phyloP scores from a whole-genome alignment of 805 yeast species.

The Starmerella vaccinii region DNA sequence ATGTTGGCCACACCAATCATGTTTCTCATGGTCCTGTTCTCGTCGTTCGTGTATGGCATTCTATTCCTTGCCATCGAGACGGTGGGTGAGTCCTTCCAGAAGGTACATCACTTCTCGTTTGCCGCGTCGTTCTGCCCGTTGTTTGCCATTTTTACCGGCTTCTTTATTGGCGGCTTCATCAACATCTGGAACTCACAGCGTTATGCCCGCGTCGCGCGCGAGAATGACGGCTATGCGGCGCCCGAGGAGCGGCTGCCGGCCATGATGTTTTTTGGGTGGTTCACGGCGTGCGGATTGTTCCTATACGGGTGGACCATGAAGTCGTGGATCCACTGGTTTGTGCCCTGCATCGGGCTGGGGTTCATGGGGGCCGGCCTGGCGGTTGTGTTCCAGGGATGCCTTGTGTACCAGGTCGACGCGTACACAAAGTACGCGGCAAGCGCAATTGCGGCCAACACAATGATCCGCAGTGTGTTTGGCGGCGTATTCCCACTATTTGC shows the following conservation, averaged over 20 bases:
- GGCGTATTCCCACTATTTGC: constrained; percentile 60
- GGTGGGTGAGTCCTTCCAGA: constrained; percentile 32
- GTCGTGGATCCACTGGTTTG: constrained; percentile 40
- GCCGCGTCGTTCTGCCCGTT: constrained; percentile 30
- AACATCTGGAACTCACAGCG: constrained; percentile 27
- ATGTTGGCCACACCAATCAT: constrained; percentile 49
- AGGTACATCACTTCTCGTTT: constrained; percentile 29
- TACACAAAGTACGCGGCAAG: constrained; percentile 51
- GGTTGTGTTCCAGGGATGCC: constrained; percentile 49
- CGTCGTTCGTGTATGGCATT: constrained; percentile 38
- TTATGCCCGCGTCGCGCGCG: constrained; percentile 26
- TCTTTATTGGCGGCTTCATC: constrained; percentile 27
- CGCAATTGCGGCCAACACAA: constrained; percentile 50
- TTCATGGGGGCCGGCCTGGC: constrained; percentile 46
- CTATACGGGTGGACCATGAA: constrained; percentile 55
- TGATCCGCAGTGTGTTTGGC: constrained; percentile 48
- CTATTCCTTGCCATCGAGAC: constrained; percentile 37
- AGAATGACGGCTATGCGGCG: constrained; percentile 38
- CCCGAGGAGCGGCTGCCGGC: constrained; percentile 53
- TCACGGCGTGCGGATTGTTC: constrained; percentile 47
- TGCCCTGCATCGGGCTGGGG: constrained; percentile 47
- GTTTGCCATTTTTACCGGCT: constrained; percentile 31
- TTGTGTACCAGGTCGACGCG: constrained; percentile 54
- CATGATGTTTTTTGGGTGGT: constrained; percentile 40
- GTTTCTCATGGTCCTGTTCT: constrained; percentile 35